Evolutionary conservation across 306 rosid species (phyloP).

Genomic region (Cucumis melo): DNA sequence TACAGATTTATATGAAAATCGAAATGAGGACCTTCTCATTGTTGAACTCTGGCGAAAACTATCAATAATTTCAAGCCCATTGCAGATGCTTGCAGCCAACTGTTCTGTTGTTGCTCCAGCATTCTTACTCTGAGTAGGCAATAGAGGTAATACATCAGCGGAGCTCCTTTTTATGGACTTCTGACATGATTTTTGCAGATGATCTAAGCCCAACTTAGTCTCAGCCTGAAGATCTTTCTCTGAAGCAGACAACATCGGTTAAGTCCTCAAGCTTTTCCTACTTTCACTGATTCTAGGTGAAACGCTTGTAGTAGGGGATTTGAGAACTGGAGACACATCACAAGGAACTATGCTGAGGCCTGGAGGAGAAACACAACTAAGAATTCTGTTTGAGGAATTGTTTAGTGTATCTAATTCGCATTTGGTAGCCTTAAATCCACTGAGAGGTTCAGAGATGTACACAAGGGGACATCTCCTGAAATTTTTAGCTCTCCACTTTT

Average conservation of each 20-base stretch:
- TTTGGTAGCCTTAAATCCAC: slow-evolving; percentile 23
- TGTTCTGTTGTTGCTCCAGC: slow-evolving; percentile 43
- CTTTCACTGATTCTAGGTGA: slow-evolving; percentile 75
- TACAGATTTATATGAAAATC: slow-evolving; percentile 56
- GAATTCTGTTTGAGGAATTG: slow-evolving; percentile 26
- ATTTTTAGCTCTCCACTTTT: slow-evolving; percentile 25
- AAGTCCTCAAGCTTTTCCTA: slow-evolving; percentile 82
- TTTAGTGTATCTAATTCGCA: slow-evolving; percentile 19
- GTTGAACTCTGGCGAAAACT: slow-evolving; percentile 52
- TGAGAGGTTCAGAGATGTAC: slow-evolving; percentile 26
- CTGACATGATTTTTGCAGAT: too few relatives aligned
- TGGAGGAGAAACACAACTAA: slow-evolving; percentile 41
- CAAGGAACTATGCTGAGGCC: slow-evolving; percentile 36
- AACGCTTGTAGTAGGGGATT: slow-evolving; percentile 77
- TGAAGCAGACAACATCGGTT: slow-evolving; percentile 61
- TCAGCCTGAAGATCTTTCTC: slow-evolving; percentile 36
- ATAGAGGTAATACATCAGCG: slow-evolving; percentile 26
- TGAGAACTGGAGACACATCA: slow-evolving; percentile 41
- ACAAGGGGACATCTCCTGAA: slow-evolving; percentile 9
- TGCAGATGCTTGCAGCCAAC: slow-evolving; percentile 85
- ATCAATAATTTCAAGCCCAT: slow-evolving; percentile 79
- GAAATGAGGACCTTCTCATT: slow-evolving; percentile 52
- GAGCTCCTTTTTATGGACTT: too few relatives aligned
- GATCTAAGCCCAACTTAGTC: slow-evolving; percentile 21
- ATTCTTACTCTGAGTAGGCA: slow-evolving; percentile 36